Conservation (phyloP, 306 rosid genomes). For the Castanea crenata region DNA sequence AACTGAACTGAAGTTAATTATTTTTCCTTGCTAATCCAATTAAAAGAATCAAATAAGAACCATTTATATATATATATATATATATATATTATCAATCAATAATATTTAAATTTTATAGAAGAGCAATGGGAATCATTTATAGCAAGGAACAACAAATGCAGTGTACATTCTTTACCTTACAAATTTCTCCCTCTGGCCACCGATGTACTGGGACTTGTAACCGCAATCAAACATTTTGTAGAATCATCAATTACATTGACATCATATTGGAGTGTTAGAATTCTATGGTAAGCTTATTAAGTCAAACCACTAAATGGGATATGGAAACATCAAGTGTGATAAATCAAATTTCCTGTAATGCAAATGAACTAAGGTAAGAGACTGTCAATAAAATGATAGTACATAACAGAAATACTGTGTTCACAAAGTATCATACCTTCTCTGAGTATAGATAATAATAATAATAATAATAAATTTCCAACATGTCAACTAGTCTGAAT, state of each 20-base stretch:
- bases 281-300: constrained; percentile 14
- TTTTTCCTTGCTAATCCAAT: neutral
- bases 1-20: neutral
- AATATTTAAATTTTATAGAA: neutral
- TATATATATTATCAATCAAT: neutral
- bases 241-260: constrained; percentile 20
- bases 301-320: constrained; percentile 5
- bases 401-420: neutral
- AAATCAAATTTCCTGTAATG: constrained; percentile 6
- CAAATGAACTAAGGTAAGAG: neutral
- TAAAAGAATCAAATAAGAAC: neutral
- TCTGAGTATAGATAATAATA: neutral
- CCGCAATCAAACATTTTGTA: constrained; percentile 45
- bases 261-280: constrained; percentile 12
- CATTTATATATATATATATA: neutral
- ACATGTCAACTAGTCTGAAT: neutral
- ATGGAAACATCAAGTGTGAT: constrained; percentile 3
- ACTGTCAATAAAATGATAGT: neutral
- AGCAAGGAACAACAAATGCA: neutral
- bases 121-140: neutral
- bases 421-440: neutral
- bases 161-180: constrained; percentile 40
- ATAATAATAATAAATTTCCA: too few relatives aligned
- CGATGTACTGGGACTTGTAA: constrained; percentile 49
- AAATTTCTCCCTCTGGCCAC: constrained; percentile 51